Evolutionary conservation across 192 early-diverging fungal species (phyloP).

Genomic region (Coemansia sp.): DNA sequence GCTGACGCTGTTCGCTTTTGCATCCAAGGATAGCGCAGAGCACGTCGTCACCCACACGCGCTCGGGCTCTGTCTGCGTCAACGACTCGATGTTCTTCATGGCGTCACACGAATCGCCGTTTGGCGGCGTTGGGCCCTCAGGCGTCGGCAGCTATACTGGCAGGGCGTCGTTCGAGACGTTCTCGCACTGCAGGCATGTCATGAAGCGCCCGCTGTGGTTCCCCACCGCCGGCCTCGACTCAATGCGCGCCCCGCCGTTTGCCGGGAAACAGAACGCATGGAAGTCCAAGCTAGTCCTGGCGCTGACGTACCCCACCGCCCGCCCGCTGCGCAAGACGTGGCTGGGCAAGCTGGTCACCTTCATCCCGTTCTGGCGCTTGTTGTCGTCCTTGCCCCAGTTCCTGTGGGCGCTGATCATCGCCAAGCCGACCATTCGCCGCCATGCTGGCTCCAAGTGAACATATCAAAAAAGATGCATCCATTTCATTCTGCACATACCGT

Average conservation of each 20-base stretch:
- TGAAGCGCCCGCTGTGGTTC: conserved; percentile 47
- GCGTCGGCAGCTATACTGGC: conserved; percentile 85
- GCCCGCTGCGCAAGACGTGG: conserved; percentile 19
- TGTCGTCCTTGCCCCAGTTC: conserved; percentile 31
- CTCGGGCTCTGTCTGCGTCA: conserved; percentile 75
- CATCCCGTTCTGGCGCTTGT: conserved; percentile 44
- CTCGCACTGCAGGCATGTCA: conserved; percentile 69
- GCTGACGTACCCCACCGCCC: conserved; percentile 25
- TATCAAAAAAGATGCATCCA: too few relatives aligned
- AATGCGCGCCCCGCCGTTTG: conserved; percentile 39
- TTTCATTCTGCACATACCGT: neutral
- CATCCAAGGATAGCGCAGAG: conserved; percentile 54
- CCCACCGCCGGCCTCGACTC: conserved; percentile 39
- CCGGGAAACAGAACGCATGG: conserved; percentile 33
- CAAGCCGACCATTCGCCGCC: conserved; percentile 22
- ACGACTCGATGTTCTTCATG: conserved; percentile 74
- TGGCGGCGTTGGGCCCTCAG: conserved; percentile 83
- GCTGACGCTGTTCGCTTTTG: conserved; percentile 78
- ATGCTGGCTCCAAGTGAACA: neutral
- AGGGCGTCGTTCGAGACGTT: conserved; percentile 73
- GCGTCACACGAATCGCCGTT: conserved; percentile 67
- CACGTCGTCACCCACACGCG: conserved; percentile 66
- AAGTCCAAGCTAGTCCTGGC: conserved; percentile 16
- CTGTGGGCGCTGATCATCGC: conserved; percentile 21
- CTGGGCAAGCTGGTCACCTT: conserved; percentile 29